Conservation (phyloP, 1,284 basidiomycete genomes). For the Cryptococcus sp. region DNA sequence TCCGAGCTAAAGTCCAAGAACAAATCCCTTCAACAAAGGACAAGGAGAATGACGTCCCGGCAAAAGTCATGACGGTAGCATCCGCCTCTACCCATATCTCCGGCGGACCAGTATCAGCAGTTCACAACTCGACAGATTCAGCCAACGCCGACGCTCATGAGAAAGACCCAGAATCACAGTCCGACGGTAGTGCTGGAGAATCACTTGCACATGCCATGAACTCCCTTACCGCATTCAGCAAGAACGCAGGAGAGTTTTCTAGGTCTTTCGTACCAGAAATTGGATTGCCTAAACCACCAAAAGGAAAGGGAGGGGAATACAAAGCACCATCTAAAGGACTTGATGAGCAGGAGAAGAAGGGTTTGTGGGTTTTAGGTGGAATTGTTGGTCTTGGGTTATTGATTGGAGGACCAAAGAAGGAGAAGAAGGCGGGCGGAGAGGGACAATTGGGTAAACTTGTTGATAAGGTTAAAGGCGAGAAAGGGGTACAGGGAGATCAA, state of each 20-base stretch:
- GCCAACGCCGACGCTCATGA: slow-evolving; percentile 3
- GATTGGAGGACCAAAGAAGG: slow-evolving; percentile 47
- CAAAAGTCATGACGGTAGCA: slow-evolving; percentile 69
- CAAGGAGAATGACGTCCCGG: slow-evolving; percentile 38
- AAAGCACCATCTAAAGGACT: slow-evolving; percentile 51
- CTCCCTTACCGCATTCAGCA: slow-evolving; percentile 3
- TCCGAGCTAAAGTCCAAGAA: slow-evolving; percentile 17
- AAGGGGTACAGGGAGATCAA: slow-evolving; percentile 23
- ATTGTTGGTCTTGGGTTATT: slow-evolving; percentile 57
- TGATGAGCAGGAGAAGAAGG: slow-evolving; percentile 55
- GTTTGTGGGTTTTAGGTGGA: slow-evolving; percentile 56
- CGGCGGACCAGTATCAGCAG: slow-evolving; percentile 62
- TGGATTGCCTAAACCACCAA: slow-evolving; percentile 12
- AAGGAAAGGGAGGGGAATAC: slow-evolving; percentile 22
- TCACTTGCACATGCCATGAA: slow-evolving; percentile 14
- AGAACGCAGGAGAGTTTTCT: slow-evolving; percentile 5
- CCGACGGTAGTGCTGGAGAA: slow-evolving; percentile 9
- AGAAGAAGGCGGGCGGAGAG: slow-evolving; percentile 14
- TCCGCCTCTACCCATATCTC: slow-evolving; percentile 60
- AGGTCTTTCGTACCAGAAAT: slow-evolving; percentile 10
- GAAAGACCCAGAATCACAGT: background rate
- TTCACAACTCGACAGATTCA: slow-evolving; percentile 48
- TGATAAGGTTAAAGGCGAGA: slow-evolving; percentile 4
- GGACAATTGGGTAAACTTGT: background rate
- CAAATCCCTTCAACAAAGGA: slow-evolving; percentile 4